Evolutionary conservation across 805 yeast species (phyloP), one percentile per base, ranked within the genome.

Genomic region (Hagleromyces aurorensis): DNA sequence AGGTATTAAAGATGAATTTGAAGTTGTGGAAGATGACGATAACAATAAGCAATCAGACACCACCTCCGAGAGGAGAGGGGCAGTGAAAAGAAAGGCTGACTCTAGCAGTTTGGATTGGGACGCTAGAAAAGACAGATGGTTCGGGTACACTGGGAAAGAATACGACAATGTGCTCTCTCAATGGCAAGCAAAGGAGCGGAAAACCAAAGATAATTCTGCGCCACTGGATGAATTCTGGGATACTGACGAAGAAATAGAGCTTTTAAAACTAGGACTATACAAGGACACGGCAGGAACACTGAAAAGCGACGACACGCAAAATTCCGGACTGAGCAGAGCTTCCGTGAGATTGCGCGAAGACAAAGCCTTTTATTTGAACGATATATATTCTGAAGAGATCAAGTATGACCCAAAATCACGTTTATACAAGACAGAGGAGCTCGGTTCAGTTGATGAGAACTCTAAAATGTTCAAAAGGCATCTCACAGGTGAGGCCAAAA

Each of bases 121-220:
- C 44, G 69, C 76, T 7, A 78, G 77, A 39, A 59, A 86, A 35
- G 94, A 83, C 54, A 63, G 84, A 35, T 83, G 91, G 94, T 79
- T 70, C 47, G 94, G 94, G 0, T 81, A 73, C 48, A 75, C 78
- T 25, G 65, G 72, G 1, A 60, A 63, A 7, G 84, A 79, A 30
- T 82, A 80, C 61, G 69, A 65, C 27, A 57, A 64, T 8, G 67
- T 70, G 17, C 43, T 74, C 5, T 50, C 56, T 29, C 59, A 59
- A 25, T 71, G 79, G 71, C 64, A 31, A 46, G 38, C 22, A 52
- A 61, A 40, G 61, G 59, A 38, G 37, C 40, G 46, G 35, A 30
- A 42, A 17, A 30, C 40, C 18, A 29, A 40, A 15, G 28, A 30
- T 18, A 29, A 29, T n/a, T 38, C 32, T 17, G 27, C 28, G 23